phyloP scores from a whole-genome alignment of 257 asterid species.

The Ligustrum vulgare region DNA sequence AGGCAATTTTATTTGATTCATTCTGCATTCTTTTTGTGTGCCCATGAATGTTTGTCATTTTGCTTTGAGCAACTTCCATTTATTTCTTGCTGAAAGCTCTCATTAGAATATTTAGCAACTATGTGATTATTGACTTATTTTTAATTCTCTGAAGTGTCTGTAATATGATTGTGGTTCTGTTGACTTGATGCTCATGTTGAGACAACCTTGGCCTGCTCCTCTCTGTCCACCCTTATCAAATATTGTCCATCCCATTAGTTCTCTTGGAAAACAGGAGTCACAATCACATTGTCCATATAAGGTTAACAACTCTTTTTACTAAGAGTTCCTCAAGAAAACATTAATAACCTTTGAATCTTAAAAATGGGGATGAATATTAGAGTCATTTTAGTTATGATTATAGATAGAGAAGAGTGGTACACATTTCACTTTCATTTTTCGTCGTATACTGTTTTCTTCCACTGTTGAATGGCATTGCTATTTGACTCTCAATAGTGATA shows the following conservation, averaged over 20 bases:
- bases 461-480: not conserved
- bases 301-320: no score
- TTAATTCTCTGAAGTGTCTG: not conserved
- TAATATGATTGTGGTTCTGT: not conserved
- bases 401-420: not conserved
- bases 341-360: not conserved
- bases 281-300: not conserved
- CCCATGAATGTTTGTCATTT: not conserved
- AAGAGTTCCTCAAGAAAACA: not conserved
- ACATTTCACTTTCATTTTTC: not conserved
- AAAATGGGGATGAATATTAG: not conserved
- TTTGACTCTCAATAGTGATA: not conserved
- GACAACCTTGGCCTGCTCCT: not conserved
- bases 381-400: not conserved
- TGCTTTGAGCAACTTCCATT: not conserved
- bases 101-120: not conserved
- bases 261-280: not conserved
- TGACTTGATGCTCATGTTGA: not conserved
- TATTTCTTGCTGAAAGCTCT: slow-evolving; percentile 7
- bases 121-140: not conserved
- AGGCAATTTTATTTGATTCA: slow-evolving; percentile 41
- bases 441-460: not conserved
- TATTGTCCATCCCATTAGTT: not conserved
- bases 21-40: slow-evolving; percentile 8
- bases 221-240: not conserved